phyloP scores from a whole-genome alignment of 768 basidiomycete species.

The Collybiopsis confluens region DNA sequence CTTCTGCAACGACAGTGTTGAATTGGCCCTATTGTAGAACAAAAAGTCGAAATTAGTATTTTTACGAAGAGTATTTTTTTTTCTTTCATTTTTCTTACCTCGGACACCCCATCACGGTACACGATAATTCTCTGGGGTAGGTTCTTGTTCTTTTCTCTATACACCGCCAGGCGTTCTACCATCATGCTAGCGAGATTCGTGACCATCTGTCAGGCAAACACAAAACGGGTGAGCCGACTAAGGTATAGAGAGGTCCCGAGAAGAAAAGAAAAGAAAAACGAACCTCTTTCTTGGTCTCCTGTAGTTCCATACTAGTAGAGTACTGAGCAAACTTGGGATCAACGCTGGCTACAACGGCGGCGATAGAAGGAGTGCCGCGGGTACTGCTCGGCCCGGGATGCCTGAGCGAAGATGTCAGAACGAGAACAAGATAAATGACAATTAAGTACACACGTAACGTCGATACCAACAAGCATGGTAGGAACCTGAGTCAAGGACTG shows the following conservation, averaged over 20 bases:
- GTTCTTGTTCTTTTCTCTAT: conserved; percentile 38
- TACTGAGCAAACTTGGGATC: conserved; percentile 64
- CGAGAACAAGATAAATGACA: conserved; percentile 41
- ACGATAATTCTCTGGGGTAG: conserved; percentile 68
- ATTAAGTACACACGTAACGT: conserved; percentile 32
- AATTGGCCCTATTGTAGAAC: conserved; percentile 78
- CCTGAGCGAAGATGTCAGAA: conserved; percentile 41
- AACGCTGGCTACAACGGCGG: conserved; percentile 78
- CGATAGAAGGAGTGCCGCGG: conserved; percentile 75
- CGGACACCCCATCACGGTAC: conserved; percentile 82
- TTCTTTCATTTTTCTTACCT: conserved; percentile 53
- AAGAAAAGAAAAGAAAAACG: too few species aligned
- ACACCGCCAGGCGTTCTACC: conserved; percentile 56
- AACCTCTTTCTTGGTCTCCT: conserved; percentile 76
- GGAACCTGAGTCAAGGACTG: conserved; percentile 52
- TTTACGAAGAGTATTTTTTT: too few species aligned
- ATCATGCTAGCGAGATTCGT: conserved; percentile 63
- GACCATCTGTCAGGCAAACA: conserved; percentile 58
- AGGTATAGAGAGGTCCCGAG: conserved; percentile 5
- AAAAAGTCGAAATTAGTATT: conserved; percentile 20
- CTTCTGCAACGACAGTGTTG: conserved; percentile 53
- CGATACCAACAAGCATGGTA: conserved; percentile 84
- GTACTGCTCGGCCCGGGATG: conserved; percentile 76
- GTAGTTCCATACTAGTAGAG: conserved; percentile 70
- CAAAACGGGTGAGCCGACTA: not conserved